Conservation (phyloP, 495 filamentous ascomycete species). For the Podospora australis region DNA sequence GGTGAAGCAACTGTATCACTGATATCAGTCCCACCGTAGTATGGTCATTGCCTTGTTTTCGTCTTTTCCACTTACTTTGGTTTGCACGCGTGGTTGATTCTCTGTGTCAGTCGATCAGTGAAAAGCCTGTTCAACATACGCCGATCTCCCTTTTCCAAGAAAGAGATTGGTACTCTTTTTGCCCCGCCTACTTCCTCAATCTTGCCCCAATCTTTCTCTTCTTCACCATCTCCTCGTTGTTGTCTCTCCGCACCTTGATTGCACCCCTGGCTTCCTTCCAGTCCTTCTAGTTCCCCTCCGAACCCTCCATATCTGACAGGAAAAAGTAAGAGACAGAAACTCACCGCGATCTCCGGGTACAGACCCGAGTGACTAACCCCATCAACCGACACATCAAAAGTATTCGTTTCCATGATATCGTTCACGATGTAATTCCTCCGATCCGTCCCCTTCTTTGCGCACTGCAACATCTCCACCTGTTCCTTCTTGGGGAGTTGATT, state of each 20-base stretch:
- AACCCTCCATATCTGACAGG: not conserved
- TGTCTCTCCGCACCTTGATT: too few species aligned
- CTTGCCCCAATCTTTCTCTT: too few species aligned
- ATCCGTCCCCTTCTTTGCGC: constrained; percentile 10
- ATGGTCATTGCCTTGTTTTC: too few species aligned
- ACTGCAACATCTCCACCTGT: constrained; percentile 3
- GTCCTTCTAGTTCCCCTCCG: too few species aligned
- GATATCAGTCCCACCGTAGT: not conserved
- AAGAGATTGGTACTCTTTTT: constrained; percentile 1
- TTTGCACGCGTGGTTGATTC: constrained; percentile 29
- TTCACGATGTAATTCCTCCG: constrained; percentile 23
- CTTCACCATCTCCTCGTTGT: too few species aligned
- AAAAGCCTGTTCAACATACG: not conserved
- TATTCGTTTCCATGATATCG: constrained; percentile 28
- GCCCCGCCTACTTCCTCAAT: too few species aligned
- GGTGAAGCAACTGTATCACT: constrained; percentile 8
- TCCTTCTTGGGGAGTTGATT: constrained; percentile 11
- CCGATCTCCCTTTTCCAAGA: not conserved
- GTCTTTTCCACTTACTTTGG: constrained; percentile 30
- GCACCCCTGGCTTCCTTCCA: too few species aligned
- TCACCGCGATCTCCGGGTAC: constrained; percentile 26
- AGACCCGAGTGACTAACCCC: constrained; percentile 23
- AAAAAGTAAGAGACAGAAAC: constrained; percentile 5
- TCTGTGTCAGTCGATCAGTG: constrained; percentile 8
- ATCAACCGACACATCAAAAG: constrained; percentile 20